Percentiles rank a stretch among this genome's conserved stretches.
These are phyloP conservation scores for Stephania japonica DNA, from an alignment of 164 flowering plant species.

Conservation along the genomic window DNA sequence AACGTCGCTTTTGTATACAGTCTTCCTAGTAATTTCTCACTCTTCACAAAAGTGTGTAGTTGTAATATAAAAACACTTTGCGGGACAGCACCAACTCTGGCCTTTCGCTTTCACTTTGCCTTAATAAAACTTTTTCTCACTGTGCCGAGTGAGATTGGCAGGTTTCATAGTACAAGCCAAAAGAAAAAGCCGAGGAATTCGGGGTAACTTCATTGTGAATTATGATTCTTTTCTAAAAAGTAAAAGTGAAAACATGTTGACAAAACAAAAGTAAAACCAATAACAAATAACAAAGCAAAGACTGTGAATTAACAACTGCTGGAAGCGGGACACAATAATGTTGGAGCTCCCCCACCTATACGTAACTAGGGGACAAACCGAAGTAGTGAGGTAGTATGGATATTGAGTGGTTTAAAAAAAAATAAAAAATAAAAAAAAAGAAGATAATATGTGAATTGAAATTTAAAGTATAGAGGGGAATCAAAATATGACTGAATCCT, in stretches of 20 bases:
- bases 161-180: slow-evolving; percentile 1
- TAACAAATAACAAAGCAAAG: too few species aligned
- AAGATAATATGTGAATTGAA: neutral
- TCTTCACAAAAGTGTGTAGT: neutral
- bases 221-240: too few species aligned
- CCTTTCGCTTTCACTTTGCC: neutral
- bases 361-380: too few species aligned
- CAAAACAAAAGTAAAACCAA: too few species aligned
- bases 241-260: too few species aligned
- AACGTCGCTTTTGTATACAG: neutral
- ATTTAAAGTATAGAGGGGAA: neutral
- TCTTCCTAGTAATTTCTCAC: neutral
- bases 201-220: neutral
- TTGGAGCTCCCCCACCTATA: too few species aligned
- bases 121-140: neutral
- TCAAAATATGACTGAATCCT: neutral
- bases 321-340: too few species aligned
- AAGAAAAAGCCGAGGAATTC: neutral
- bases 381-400: too few species aligned
- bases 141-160: neutral
- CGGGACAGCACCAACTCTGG: neutral
- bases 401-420: too few species aligned
- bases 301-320: too few species aligned
- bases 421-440: too few species aligned
- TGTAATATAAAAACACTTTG: neutral